Evolutionary conservation across 768 basidiomycete genomes (phyloP).

Genomic region (Tricholoma sp.): DNA sequence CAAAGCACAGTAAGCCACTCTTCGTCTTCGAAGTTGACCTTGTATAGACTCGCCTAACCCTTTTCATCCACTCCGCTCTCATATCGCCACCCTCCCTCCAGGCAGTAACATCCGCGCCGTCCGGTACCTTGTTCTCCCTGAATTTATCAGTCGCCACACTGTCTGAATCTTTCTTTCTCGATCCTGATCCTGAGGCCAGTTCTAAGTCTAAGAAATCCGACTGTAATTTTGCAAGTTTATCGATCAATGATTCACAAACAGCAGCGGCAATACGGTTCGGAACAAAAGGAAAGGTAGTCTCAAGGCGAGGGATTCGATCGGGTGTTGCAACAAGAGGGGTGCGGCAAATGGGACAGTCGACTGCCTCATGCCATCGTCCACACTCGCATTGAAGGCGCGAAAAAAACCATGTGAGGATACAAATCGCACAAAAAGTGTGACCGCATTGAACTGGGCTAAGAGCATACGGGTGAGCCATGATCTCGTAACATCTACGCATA

Average conservation of each 20-base stretch:
- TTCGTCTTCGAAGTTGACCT: neutral
- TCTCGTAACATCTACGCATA: conserved; percentile 52
- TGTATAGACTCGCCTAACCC: conserved; percentile 40
- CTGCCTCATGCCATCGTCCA: conserved; percentile 62
- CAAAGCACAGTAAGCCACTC: conserved; percentile 4
- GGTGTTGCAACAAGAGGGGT: conserved; percentile 45
- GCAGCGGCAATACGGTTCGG: conserved; percentile 55
- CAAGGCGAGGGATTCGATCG: conserved; percentile 44
- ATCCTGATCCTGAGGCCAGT: conserved; percentile 22
- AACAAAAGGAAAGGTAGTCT: conserved; percentile 55
- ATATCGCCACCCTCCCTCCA: conserved; percentile 51
- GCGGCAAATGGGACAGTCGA: conserved; percentile 67
- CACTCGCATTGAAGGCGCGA: conserved; percentile 58
- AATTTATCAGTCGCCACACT: conserved; percentile 30
- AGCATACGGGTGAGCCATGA: conserved; percentile 57
- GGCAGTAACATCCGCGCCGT: conserved; percentile 30
- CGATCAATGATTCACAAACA: conserved; percentile 48
- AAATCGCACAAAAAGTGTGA: conserved; percentile 64
- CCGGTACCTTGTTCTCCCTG: conserved; percentile 25
- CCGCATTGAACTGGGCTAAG: conserved; percentile 55
- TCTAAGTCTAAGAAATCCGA: conserved; percentile 33
- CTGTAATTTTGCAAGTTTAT: conserved; percentile 35
- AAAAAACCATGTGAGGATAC: conserved; percentile 67
- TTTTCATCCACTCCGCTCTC: conserved; percentile 54
- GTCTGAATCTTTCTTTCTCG: conserved; percentile 25